A percentile compares a stretch with the other conserved stretches of the same genome.
phyloP scores from a whole-genome alignment of 805 yeast species.

The Monosporozyma siamensis region DNA sequence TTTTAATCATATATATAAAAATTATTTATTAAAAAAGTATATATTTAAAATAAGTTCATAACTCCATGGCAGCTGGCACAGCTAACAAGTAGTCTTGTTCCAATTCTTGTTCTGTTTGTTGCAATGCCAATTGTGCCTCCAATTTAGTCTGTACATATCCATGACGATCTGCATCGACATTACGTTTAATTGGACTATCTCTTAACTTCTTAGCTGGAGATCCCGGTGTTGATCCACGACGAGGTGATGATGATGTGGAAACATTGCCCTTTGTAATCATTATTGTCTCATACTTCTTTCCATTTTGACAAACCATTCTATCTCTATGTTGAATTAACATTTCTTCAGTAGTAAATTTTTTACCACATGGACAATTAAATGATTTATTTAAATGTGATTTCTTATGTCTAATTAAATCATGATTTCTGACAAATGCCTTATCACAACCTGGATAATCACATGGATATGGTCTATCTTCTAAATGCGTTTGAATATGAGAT shows the following conservation, averaged over 20 bases:
- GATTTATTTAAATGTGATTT: slow-evolving; percentile 74
- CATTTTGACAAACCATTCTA: slow-evolving; percentile 77
- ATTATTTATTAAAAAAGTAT: not conserved
- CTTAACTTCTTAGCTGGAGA: slow-evolving; percentile 67
- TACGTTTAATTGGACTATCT: slow-evolving; percentile 33
- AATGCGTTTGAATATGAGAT: slow-evolving; percentile 93
- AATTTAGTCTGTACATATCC: slow-evolving; percentile 8
- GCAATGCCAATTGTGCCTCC: slow-evolving; percentile 8
- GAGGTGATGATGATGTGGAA: slow-evolving; percentile 38
- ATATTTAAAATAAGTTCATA: slow-evolving; percentile 1
- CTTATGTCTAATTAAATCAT: slow-evolving; percentile 83
- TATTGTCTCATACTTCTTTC: slow-evolving; percentile 28
- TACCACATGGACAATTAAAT: slow-evolving; percentile 84
- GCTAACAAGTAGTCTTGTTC: not conserved
- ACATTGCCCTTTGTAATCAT: not conserved
- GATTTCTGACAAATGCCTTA: slow-evolving; percentile 88
- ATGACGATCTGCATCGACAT: slow-evolving; percentile 5
- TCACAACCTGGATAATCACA: slow-evolving; percentile 60
- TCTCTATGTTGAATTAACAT: slow-evolving; percentile 74
- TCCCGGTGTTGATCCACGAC: no score
- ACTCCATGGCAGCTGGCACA: slow-evolving; percentile 2
- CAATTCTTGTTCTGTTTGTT: not conserved
- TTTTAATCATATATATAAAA: no score
- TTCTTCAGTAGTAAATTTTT: slow-evolving; percentile 81
- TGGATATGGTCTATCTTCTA: slow-evolving; percentile 84